Evolutionary conservation across 2,329 filamentous ascomycete species (phyloP).

Genomic region (Escovopsis weberi): DNA sequence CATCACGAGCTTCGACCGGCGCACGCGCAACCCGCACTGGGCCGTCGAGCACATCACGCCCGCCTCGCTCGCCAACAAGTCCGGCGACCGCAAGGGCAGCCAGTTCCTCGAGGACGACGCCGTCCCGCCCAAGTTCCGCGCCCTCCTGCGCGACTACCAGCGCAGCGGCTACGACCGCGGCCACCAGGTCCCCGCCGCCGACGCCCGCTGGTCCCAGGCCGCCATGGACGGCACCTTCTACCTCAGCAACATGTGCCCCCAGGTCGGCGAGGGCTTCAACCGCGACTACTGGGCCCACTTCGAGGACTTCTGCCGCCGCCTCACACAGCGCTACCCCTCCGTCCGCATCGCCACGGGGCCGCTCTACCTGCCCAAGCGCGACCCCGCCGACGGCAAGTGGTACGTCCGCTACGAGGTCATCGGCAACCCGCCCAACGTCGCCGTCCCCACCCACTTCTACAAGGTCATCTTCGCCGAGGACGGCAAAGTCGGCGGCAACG

Average conservation of each 20-base stretch:
- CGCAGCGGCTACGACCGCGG: conserved; percentile 90
- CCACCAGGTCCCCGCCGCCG: conserved; percentile 92
- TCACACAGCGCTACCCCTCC: conserved; percentile 68
- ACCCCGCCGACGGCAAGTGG: conserved; percentile 81
- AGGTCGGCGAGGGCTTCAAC: conserved; percentile 97
- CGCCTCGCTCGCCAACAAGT: conserved; percentile 57
- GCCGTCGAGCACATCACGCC: conserved; percentile 94
- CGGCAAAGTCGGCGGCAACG: conserved; percentile 51
- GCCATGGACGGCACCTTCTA: conserved; percentile 95
- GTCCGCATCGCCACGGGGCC: conserved; percentile 90
- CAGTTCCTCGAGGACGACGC: conserved; percentile 65
- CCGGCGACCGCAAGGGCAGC: conserved; percentile 74
- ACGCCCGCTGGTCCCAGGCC: conserved; percentile 86
- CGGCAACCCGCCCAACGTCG: conserved; percentile 80
- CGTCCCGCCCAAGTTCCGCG: conserved; percentile 78
- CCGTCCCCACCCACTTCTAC: conserved; percentile 97
- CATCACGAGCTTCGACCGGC: conserved; percentile 79
- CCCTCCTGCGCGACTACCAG: conserved; percentile 84
- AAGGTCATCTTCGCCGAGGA: conserved; percentile 97
- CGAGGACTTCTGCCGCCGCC: conserved; percentile 84
- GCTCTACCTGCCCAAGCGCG: conserved; percentile 76
- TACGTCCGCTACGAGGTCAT: conserved; percentile 92
- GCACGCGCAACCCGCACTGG: conserved; percentile 85
- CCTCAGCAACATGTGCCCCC: conserved; percentile 93
- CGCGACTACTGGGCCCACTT: conserved; percentile 99